These are phyloP conservation scores for Ramularia endophylla DNA, from an alignment of 2,329 filamentous ascomycete genomes.

Conservation along the genomic window DNA sequence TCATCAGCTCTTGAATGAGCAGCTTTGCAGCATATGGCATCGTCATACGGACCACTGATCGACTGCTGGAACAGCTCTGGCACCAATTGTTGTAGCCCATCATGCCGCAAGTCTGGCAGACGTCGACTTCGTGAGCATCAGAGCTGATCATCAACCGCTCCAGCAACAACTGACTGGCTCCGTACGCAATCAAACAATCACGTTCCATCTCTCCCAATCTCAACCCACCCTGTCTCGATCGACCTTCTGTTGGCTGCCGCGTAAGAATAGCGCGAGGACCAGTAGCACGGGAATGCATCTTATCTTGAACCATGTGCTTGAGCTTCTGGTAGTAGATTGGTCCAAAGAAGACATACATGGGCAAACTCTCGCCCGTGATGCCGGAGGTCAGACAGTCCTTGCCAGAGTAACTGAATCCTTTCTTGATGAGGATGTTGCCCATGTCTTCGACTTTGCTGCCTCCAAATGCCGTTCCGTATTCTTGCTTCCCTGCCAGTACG, in stretches of 20 bases:
- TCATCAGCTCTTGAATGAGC: constrained; percentile 89
- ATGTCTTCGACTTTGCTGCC: constrained; percentile 83
- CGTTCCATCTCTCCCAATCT: constrained; percentile 98
- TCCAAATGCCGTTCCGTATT: constrained; percentile 86
- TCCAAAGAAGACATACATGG: constrained; percentile 96
- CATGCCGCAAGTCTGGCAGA: constrained; percentile 88
- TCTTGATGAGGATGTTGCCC: constrained; percentile 73
- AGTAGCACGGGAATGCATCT: constrained; percentile 93
- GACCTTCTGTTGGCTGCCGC: constrained; percentile 91
- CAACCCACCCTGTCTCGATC: constrained; percentile 84
- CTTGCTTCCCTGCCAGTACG: constrained; percentile 73
- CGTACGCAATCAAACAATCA: constrained; percentile 96
- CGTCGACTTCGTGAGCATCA: constrained; percentile 84
- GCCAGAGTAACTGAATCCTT: constrained; percentile 93
- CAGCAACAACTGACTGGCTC: constrained; percentile 82
- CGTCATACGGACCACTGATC: constrained; percentile 82
- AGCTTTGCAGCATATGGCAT: constrained; percentile 98
- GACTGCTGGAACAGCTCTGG: constrained; percentile 80
- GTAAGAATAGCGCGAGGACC: constrained; percentile 90
- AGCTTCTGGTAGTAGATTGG: constrained; percentile 99
- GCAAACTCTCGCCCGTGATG: constrained; percentile 87
- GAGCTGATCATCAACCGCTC: constrained; percentile 93
- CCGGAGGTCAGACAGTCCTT: constrained; percentile 96
- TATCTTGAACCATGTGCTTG: constrained; percentile 99
- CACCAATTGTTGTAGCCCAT: constrained; percentile 97